These are phyloP conservation scores for Vaccinium corymbosum DNA, from an alignment of 148 eudicot species.

Conservation along the genomic window DNA sequence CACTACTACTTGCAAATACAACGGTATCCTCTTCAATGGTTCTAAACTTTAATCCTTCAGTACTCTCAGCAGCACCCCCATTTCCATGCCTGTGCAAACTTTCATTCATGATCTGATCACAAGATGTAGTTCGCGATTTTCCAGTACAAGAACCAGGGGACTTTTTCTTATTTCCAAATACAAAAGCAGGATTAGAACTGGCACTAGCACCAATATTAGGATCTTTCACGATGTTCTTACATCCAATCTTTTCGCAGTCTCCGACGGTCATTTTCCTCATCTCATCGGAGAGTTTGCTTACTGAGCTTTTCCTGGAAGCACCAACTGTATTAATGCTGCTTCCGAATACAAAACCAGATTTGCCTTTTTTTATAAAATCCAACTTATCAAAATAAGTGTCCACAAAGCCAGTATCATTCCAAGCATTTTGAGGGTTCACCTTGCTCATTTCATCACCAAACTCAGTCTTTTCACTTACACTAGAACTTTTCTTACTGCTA, in stretches of 20 bases:
- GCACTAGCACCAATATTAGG: constrained; percentile 15
- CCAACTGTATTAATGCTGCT: constrained; percentile 11
- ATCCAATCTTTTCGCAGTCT: constrained; percentile 28
- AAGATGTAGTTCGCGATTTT: constrained; percentile 22
- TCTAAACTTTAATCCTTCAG: constrained; percentile 15
- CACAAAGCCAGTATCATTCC: constrained; percentile 13
- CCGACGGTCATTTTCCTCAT: constrained; percentile 50
- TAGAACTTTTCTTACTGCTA: constrained; percentile 10
- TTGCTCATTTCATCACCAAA: constrained; percentile 20
- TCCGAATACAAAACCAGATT: constrained; percentile 13
- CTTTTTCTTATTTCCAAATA: constrained; percentile 35
- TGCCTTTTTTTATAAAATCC: constrained; percentile 7
- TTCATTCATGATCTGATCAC: constrained; percentile 18
- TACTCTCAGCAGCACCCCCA: constrained; percentile 20
- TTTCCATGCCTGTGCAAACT: constrained; percentile 17
- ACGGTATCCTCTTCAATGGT: constrained; percentile 21
- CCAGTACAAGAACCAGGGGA: constrained; percentile 18
- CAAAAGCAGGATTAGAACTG: constrained; percentile 27
- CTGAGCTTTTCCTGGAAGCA: constrained; percentile 16
- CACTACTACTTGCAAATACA: constrained; percentile 31
- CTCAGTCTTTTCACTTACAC: constrained; percentile 12
- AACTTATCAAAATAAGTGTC: constrained; percentile 13
- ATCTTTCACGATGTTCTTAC: constrained; percentile 10
- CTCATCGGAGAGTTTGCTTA: constrained; percentile 47
- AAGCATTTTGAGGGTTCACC: constrained; percentile 16